Base-by-base conservation (phyloP, 192 early-diverging fungal genomes). In the Backusella tuberculispora region DNA sequence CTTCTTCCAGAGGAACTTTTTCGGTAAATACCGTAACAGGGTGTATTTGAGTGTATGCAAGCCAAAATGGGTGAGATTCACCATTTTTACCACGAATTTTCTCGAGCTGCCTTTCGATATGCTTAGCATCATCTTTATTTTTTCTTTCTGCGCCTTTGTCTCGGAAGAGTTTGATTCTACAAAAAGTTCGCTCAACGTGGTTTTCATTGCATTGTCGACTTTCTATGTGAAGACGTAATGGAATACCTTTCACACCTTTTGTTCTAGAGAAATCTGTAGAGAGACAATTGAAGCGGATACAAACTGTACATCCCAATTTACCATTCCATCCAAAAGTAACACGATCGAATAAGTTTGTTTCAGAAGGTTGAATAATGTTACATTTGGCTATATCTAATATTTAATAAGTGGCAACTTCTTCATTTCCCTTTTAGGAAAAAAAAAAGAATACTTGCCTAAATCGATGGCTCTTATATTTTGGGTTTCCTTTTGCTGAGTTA, bases 131-230 rank as follows among this genome's bases (percentile, higher is more conserved):
- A 75, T 94, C 92, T 75, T 94, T 94, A 69, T 91, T 88, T 68
- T 94, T 92, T 37, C 92, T 87, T 72, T 94, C 91, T 0, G 91
- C 92, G 3, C 92, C 92, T 84, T 93, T 94, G 69, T 94, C 92
- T 21, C 91, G 83, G 74, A 92, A 94, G 60, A 92, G 79, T 80
- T 92, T 91, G 67, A 91, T 84, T 66, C 89, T 83, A 13, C 87
- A 86, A 66, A 83, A 92, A 24, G 86, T 82, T 42, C 83, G 81
- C 71, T 93, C 91, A 38, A 86, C 66, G 50, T 67, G 7, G 47
- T 69, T n/a, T 21, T 76, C 63, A 56, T 21, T 10, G 53, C 24
- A 26, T 10, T 77, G 13, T n/a, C 71, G 69, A 38, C 72, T 84
- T 71, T 80, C 84, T 13, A 84, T 81, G 29, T 86, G 83, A 19